Evolutionary conservation across 164 flowering plant species (phyloP).

Genomic region (Liriodendron chinense): DNA sequence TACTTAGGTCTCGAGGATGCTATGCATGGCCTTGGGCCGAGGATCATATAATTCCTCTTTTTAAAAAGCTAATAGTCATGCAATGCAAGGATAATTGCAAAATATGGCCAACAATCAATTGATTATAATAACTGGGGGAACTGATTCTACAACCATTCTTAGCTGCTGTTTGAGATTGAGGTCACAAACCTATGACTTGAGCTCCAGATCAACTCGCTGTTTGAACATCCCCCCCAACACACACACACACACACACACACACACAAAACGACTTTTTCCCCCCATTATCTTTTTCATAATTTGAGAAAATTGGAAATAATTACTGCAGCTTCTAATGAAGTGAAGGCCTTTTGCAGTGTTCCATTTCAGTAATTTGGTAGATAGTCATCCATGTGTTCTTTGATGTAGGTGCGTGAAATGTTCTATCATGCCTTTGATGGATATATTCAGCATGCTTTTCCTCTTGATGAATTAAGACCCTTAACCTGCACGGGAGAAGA

Average conservation of each 20-base stretch:
- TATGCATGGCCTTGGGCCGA: too few relatives aligned
- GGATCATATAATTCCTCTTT: too few relatives aligned
- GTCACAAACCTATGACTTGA: too few relatives aligned
- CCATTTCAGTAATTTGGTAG: neutral
- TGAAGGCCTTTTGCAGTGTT: neutral
- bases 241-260: too few relatives aligned
- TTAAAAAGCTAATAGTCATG: too few relatives aligned
- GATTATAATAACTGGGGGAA: neutral
- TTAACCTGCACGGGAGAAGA: conserved; percentile 88
- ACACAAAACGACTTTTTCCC: too few relatives aligned
- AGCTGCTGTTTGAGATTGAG: neutral
- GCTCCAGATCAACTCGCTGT: too few relatives aligned
- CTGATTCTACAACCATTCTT: neutral
- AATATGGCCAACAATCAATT: too few relatives aligned
- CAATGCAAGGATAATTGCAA: too few relatives aligned
- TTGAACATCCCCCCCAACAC: too few relatives aligned
- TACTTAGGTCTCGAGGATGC: too few relatives aligned
- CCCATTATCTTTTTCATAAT: too few relatives aligned
- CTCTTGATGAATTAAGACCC: conserved; percentile 87
- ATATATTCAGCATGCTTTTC: conserved; percentile 93
- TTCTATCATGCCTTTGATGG: conserved; percentile 96
- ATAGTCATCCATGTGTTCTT: neutral
- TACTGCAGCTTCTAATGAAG: neutral
- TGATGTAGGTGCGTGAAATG: conserved; percentile 78
- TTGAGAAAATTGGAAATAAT: neutral